phyloP scores from a whole-genome alignment of 192 early-diverging fungal genomes.

The Umbelopsis vinacea region DNA sequence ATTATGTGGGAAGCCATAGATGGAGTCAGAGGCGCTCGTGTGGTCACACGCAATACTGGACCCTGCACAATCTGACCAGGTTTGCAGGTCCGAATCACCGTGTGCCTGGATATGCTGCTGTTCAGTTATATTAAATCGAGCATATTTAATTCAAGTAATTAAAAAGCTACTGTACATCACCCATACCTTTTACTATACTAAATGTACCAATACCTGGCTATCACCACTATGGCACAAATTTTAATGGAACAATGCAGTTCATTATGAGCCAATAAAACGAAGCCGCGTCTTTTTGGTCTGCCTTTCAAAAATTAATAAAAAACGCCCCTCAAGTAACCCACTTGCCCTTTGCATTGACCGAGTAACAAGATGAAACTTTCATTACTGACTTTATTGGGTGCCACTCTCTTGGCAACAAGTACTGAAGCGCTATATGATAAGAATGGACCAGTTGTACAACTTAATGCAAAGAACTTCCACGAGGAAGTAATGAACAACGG shows the following conservation, averaged over 20 bases:
- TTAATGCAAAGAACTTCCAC: slow-evolving; percentile 65
- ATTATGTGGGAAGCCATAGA: too few relatives aligned
- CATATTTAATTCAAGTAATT: too few relatives aligned
- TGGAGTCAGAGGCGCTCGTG: too few relatives aligned
- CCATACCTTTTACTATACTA: too few relatives aligned
- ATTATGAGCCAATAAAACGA: background rate
- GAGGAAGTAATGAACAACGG: slow-evolving; percentile 69
- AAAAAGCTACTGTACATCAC: too few relatives aligned
- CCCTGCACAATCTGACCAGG: too few relatives aligned
- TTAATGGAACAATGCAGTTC: background rate
- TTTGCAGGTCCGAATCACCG: too few relatives aligned
- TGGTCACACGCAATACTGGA: too few relatives aligned
- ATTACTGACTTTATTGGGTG: background rate
- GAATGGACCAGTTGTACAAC: slow-evolving; percentile 52
- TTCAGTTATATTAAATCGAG: too few relatives aligned
- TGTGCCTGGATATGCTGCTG: too few relatives aligned
- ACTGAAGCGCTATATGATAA: slow-evolving; percentile 54
- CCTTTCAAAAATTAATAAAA: slow-evolving; percentile 1
- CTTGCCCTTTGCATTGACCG: background rate
- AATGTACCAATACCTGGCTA: too few relatives aligned
- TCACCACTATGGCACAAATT: background rate
- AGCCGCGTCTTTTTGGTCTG: slow-evolving; percentile 5
- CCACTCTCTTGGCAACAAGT: background rate
- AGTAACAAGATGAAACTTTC: background rate
- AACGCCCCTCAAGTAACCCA: too few relatives aligned